Conservation (phyloP, 257 asterid genomes). For the Rehmannia glutinosa region DNA sequence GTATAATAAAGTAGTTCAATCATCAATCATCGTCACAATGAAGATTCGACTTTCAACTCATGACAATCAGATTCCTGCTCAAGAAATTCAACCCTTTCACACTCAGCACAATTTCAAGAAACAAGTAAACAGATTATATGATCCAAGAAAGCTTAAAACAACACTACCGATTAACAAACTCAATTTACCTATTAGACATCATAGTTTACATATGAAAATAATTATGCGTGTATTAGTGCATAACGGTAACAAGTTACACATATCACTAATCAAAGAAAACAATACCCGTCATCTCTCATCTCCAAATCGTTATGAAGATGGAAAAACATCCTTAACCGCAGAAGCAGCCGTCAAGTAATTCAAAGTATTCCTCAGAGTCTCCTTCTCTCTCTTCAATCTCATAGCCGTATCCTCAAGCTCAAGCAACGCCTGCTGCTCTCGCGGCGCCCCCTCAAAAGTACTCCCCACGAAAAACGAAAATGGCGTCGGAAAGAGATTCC, state of each 20-base stretch:
- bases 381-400: constrained; percentile 93
- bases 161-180: neutral
- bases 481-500: constrained; percentile 91
- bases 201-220: constrained; percentile 28
- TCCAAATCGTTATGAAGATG: constrained; percentile 45
- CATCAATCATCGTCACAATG: neutral
- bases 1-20: neutral
- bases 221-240: constrained; percentile 14
- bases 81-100: neutral
- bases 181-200: constrained; percentile 26
- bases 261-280: constrained; percentile 9
- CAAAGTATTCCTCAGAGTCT: constrained; percentile 87
- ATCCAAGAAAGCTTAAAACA: neutral
- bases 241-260: constrained; percentile 18
- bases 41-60: constrained; percentile 1
- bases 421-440: constrained; percentile 96
- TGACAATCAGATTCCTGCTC: neutral
- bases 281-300: constrained; percentile 5
- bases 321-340: constrained; percentile 95
- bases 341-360: constrained; percentile 93
- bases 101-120: neutral
- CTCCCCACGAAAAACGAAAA: constrained; percentile 93
- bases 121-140: neutral
- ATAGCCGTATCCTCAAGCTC: constrained; percentile 87
- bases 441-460: constrained; percentile 91